Evolutionary conservation across 768 basidiomycete species (phyloP), one percentile per base, ranked within the genome.

Genomic region (Xanthoconium purpureum): DNA sequence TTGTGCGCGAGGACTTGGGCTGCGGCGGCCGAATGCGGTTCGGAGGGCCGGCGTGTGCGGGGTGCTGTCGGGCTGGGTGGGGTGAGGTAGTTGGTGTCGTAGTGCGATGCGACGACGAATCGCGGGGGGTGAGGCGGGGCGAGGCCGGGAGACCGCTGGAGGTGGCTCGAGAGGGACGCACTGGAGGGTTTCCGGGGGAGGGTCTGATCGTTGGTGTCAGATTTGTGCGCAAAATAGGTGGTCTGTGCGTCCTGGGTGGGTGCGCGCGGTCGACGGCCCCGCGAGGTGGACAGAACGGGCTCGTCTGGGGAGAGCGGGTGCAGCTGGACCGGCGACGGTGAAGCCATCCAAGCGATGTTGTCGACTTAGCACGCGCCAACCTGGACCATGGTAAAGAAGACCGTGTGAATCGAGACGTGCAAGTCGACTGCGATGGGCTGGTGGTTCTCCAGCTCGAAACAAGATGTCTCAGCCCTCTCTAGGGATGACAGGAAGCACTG

Each of bases 401-500:
- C 51, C 63, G 63, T 65, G 63, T 30, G 63, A 64, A 50, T 61
- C 37, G 12, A 55, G 50, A 49, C 50, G 12, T 24, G 13, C n/a
- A 28, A 5, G 28, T 18, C 12, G 17, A 43, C 54, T 37, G 39
- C 39, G n/a, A 71, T 73, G 70, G 60, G 18, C 11, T 36, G 58
- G 39, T 73, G 70, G 73, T 80, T 79, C 58, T 67, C 68, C 46
- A 64, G 69, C 32, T 68, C 60, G 36, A 76, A 73, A 56, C 50
- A 68, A 20, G 77, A 82, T 42, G 71, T 75, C 5, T 62, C 72
- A 14, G 68, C 77, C 4, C 71, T 74, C 2, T 81, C 80, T 4
- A 75, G 89, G 39, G 75, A 87, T 66, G 85, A 90, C 63, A 82
- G 95, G 8, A 76, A 87, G 60, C 80, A 80, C 56, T 98, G 95